Percentiles rank a stretch among this genome's conserved stretches.
These are phyloP conservation scores for Lentinula raphanica DNA, from an alignment of 768 basidiomycete genomes.

Conservation along the genomic window DNA sequence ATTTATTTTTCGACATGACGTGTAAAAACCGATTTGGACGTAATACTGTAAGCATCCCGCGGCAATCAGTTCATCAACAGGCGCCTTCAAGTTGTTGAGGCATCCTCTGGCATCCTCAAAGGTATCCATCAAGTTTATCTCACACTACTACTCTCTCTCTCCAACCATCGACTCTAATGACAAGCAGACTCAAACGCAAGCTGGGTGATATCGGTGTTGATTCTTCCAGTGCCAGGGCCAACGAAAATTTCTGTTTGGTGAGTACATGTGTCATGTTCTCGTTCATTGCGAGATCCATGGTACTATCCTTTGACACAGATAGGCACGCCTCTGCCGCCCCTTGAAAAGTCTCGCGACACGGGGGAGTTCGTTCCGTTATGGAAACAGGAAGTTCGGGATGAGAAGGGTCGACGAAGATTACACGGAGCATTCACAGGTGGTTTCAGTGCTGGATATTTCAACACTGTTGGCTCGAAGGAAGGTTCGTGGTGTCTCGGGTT, in stretches of 20 bases:
- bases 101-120: too few species aligned
- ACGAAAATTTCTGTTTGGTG: conserved; percentile 84
- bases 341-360: conserved; percentile 90
- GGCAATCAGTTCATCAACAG: too few species aligned
- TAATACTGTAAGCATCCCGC: too few species aligned
- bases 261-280: conserved; percentile 13
- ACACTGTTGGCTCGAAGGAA: conserved; percentile 93
- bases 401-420: conserved; percentile 86
- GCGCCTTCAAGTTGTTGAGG: too few species aligned
- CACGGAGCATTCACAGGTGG: conserved; percentile 99
- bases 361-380: conserved; percentile 95
- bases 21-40: too few species aligned
- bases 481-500: conserved; percentile 37
- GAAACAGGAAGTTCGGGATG: conserved; percentile 97
- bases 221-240: conserved; percentile 60
- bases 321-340: conserved; percentile 88
- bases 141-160: too few species aligned
- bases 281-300: too few species aligned
- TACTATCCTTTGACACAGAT: conserved; percentile 44
- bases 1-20: too few species aligned
- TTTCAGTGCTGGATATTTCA: conserved; percentile 96
- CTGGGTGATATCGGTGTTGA: conserved; percentile 78
- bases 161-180: too few species aligned
- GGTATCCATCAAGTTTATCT: too few species aligned
- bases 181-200: conserved; percentile 71